Evolutionary conservation across 202 grass and related monocot species (phyloP), one percentile per base, ranked within the genome.

Genomic region (Hordeum pubiflorum): DNA sequence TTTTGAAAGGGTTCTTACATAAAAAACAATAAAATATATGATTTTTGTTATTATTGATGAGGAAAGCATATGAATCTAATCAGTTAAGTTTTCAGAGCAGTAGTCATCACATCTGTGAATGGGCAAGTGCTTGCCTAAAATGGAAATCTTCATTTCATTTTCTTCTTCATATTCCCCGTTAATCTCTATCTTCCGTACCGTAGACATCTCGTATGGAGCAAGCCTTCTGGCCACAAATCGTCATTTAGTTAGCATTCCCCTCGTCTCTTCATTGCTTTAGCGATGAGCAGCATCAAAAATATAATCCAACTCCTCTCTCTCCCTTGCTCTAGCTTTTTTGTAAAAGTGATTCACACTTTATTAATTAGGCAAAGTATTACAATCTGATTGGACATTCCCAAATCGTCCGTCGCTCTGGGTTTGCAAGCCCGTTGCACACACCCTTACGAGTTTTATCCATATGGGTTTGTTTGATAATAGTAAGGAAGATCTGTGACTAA

Each of bases 381-480:
- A 32, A 31, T 63, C 27, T 63, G 27, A 63, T 32, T 63, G 2
- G 60, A 32, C 12, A 69, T 7, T 23, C 4, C 65, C 20, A 40
- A 69, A 41, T 69, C 5, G 20, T 23, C 36, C 10, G 1, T 41
- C 40, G 5, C 36, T 69, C 20, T 5, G 65, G 37, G 65, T 14
- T 43, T 43, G 38, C 66, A 69, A 43, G 6, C n/a, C 39, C 11
- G 3, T 27, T 70, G 67, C 67, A 72, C n/a, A 40, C 0, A 1
- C 64, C 64, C 34, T 43, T 24, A 71, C 1, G 22, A 10, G 68
- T 15, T 71, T 75, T 46, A 74, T 62, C 63, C 26, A 3, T 18
- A 58, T 64, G 39, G 78, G 29, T 76, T 54, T 74, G 22, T 61
- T 83, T 77, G 2, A 43, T 72, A 65, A 58, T 34, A 86, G 67